Percentiles rank a stretch among this genome's conserved stretches.
Conservation (phyloP, 2,329 filamentous ascomycete genomes). For the Dryadomyces quercus-mongolicae region DNA sequence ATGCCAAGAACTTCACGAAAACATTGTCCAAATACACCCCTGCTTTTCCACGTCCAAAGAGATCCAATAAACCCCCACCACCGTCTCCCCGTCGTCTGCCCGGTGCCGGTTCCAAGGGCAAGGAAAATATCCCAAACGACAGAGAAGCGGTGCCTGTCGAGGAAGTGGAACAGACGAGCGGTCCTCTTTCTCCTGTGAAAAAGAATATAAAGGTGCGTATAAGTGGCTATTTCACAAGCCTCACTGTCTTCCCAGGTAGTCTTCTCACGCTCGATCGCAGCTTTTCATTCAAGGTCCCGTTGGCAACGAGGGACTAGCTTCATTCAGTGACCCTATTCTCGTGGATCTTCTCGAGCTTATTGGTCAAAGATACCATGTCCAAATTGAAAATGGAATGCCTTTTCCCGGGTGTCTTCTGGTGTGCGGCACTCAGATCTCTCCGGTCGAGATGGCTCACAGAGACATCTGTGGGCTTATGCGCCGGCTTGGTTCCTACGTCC, state of each 20-base stretch:
- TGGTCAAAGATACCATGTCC: not conserved
- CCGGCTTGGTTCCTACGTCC: not conserved
- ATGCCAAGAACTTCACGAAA: not conserved
- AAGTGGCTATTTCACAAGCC: too few relatives aligned
- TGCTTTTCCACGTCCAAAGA: not conserved
- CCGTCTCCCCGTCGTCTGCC: not conserved
- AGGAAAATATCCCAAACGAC: not conserved
- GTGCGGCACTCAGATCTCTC: not conserved
- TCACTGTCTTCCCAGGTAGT: not conserved
- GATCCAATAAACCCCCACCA: not conserved
- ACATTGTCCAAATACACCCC: not conserved
- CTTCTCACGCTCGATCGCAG: not conserved
- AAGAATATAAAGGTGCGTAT: not conserved
- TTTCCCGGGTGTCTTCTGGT: not conserved
- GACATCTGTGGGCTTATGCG: not conserved
- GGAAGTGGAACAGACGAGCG: not conserved
- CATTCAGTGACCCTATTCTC: not conserved
- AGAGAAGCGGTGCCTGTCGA: not conserved
- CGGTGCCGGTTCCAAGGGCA: not conserved
- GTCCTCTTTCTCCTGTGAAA: not conserved
- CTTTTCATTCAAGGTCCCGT: not conserved
- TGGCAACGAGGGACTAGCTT: not conserved
- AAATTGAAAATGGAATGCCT: not conserved
- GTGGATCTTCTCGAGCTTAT: not conserved
- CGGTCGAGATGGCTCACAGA: not conserved